Evolutionary conservation across 257 asterid genomes (phyloP), one percentile per base, ranked within the genome.

Genomic region (Handroanthus guayacan): DNA sequence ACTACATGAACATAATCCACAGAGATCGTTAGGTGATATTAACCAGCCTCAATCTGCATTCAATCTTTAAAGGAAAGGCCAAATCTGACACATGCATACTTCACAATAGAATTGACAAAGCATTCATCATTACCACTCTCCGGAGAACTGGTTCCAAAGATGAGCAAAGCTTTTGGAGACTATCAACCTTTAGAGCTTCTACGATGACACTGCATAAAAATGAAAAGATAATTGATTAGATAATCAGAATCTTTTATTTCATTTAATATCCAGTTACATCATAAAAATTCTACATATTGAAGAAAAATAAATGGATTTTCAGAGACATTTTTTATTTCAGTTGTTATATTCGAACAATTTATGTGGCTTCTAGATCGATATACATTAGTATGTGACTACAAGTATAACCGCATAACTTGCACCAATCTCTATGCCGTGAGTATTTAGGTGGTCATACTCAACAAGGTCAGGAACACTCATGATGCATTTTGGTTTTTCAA

Each of bases 71-170:
- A 71, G 43, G 56, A 65, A 71, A 57, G 20, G 16, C 34, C 14
- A 8, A n/a, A 44, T 61, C 66, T 43, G 11, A 63, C 44, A 20
- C 70, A 62, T 25, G 18, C 11, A 34, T 55, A 54, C 39, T 34
- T 57, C 56, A 62, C 16, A 54, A 39, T 31, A 69, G 9, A 52
- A 69, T 61, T 45, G 58, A 75, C 34, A 80, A 69, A 50, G 57
- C 4, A 69, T 63, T 68, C 63, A 77, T 74, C 41, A 36, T 86
- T 92, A 92, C 97, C 86, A 92, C 96, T 92, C 95, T 90, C 38
- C 97, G 93, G 31, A 92, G 93, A 80, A 92, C 87, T 56, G 96
- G 97, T 77, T 92, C 97, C 86, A 90, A 71, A 36, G 97, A 92
- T 17, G 97, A 92, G 88, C 94, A 92, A 60, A 92, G 92, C 88